These are phyloP conservation scores for Lyophyllum shimeji DNA, from an alignment of 768 basidiomycete genomes.

Conservation along the genomic window DNA sequence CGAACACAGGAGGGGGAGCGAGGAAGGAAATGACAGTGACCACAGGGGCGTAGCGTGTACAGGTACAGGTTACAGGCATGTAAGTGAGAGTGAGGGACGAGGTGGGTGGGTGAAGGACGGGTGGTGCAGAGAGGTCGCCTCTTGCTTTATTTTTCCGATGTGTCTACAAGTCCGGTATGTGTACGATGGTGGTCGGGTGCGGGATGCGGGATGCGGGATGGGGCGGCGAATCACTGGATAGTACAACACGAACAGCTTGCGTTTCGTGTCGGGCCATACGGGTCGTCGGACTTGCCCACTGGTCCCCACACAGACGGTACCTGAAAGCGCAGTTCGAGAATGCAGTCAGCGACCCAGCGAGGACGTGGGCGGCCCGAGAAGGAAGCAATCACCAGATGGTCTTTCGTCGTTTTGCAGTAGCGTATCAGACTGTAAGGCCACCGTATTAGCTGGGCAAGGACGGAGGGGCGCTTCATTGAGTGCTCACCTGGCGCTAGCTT, in stretches of 20 bases:
- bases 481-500: constrained; percentile 84
- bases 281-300: constrained; percentile 89
- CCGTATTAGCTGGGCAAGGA: constrained; percentile 7
- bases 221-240: constrained; percentile 44
- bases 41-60: background rate
- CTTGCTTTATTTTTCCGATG: constrained; percentile 19
- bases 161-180: constrained; percentile 21
- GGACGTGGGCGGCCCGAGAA: background rate
- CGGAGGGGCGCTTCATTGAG: background rate
- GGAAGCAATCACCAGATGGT: constrained; percentile 50
- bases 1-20: background rate
- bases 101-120: too few relatives aligned
- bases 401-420: constrained; percentile 93
- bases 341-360: background rate
- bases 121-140: constrained; percentile 7
- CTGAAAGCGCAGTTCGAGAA: constrained; percentile 36
- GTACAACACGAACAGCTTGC: constrained; percentile 55
- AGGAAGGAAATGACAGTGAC: background rate
- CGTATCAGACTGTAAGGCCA: constrained; percentile 72
- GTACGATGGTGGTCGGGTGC: too few relatives aligned
- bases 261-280: constrained; percentile 72
- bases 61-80: constrained; percentile 14
- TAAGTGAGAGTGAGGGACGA: background rate
- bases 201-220: too few relatives aligned
- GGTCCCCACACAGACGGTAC: constrained; percentile 98